A percentile compares a stretch with the other conserved stretches of the same genome.
Evolutionary conservation across 2,329 filamentous ascomycete species (phyloP).

Genomic region (Trichoderma semiorbis): DNA sequence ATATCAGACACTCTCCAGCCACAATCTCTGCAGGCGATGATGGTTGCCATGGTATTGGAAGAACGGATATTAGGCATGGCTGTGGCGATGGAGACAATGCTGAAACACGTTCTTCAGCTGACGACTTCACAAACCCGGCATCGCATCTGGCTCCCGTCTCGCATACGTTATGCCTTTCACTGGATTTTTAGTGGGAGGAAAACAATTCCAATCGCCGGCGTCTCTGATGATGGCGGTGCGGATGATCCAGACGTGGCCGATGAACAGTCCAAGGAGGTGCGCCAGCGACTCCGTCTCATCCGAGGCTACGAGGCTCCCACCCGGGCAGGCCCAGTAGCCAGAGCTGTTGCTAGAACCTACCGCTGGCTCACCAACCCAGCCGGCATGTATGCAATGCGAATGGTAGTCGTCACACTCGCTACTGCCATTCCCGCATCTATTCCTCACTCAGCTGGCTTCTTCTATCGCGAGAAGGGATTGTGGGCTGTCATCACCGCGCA

Average conservation of each 20-base stretch:
- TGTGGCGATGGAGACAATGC: slow-evolving; percentile 31
- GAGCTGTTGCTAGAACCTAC: slow-evolving; percentile 30
- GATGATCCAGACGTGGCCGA: slow-evolving; percentile 26
- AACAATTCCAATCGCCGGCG: slow-evolving; percentile 22
- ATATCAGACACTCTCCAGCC: slow-evolving; percentile 23
- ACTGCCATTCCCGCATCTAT: slow-evolving; percentile 41
- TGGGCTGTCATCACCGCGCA: slow-evolving; percentile 53
- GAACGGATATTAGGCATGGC: slow-evolving; percentile 37
- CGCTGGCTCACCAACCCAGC: slow-evolving; percentile 42
- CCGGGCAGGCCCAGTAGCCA: slow-evolving; percentile 21
- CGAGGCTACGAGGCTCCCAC: slow-evolving; percentile 24
- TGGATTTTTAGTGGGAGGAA: slow-evolving; percentile 35
- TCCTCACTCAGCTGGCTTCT: slow-evolving; percentile 45
- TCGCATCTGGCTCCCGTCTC: slow-evolving; percentile 42
- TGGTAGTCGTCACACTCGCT: slow-evolving; percentile 46
- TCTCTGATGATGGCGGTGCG: slow-evolving; percentile 20
- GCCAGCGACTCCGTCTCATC: slow-evolving; percentile 36
- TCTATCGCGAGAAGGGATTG: slow-evolving; percentile 49
- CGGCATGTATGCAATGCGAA: slow-evolving; percentile 46
- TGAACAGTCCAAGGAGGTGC: slow-evolving; percentile 34
- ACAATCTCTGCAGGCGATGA: slow-evolving; percentile 37
- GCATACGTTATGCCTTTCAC: slow-evolving; percentile 36
- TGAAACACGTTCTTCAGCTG: slow-evolving; percentile 36
- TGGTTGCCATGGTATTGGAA: slow-evolving; percentile 46
- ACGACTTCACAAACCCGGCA: slow-evolving; percentile 33